Base-by-base conservation (phyloP, 106 monocot species). In the Triglochin maritima region DNA sequence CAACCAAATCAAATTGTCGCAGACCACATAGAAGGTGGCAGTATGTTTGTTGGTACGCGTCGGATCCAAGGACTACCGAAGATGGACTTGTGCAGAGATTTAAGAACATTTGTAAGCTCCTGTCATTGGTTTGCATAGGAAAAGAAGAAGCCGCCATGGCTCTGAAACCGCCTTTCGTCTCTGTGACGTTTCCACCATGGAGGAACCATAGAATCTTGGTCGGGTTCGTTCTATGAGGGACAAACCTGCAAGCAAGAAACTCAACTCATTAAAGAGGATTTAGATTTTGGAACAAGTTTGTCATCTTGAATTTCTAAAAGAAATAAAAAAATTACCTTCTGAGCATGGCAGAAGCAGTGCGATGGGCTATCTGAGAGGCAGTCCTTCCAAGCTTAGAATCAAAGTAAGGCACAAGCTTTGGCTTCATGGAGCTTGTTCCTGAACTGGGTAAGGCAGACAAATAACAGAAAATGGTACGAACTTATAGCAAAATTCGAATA, bases 11-110 rank as follows among this genome's bases (percentile, higher is more conserved):
- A 0, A 57, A 57, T 41, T 44, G 44, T 17, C 52, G 9, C 41
- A 77, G 70, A 50, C 77, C 77, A n/a, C 65, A 70, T 45, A 81
- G 77, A 47, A 81, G 77, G 54, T 77, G 81, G 65, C 81, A 81
- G 46, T 77, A 81, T 60, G 41, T 77, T n/a, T 77, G 73, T 45
- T 81, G 77, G 4, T 65, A 14, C 59, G 12, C 9, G 49, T 77
- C 81, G n/a, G 64, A 46, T 1, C 77, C 73, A 2, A 77, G 68
- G 46, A 81, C 49, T 17, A 77, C 81, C 13, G 69, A 59, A 3
- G 42, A 46, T 2, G 81, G 81, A 52, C 81, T 81, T 64, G 70
- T 49, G 52, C 65, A 62, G 46, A 69, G 16, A 3, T 57, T 56
- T 2, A 81, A 57, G 52, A 72, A 46, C 0, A 59, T 71, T 1